Evolutionary conservation across 768 basidiomycete genomes (phyloP), one percentile per base, ranked within the genome.

Genomic region (Tulasnella sp.): DNA sequence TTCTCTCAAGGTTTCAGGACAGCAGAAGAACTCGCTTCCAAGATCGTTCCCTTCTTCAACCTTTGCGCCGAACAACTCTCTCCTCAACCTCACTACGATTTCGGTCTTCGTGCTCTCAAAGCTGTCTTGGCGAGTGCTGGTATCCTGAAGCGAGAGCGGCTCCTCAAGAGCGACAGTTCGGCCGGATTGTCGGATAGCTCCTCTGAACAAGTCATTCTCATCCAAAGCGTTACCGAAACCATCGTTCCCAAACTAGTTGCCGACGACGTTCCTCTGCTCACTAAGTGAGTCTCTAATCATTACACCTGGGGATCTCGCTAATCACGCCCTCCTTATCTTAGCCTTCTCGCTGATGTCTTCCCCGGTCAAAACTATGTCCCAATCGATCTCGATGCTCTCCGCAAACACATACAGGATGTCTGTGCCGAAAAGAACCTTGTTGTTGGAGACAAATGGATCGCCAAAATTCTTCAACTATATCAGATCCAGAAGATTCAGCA

Each of bases 401-500:
- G 92, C n/a, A 90, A 91, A 81, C 91, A 97, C 82, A 97, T 99
- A 82, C 84, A 91, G 81, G 91, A 92, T 82, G 94, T 98, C 79
- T 98, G 97, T 86, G 85, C 87, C 9, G 95, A 98, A 85, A 91
- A 91, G 52, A 92, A 95, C 44, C 88, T 99, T n/a, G 89, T 96
- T 34, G 87, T 91, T 73, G 95, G 96, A 27, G 94, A 97, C 71
- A 89, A 90, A 44, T 99, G 98, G 97, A 89, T 96, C 75, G 90
- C 92, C 82, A 99, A 99, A 88, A 97, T 98, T 79, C 88, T 99
- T 19, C 98, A 99, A 84, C 89, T 99, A 6, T 99, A 98, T 85
- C 98, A 99, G 85, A 99, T 99, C 80, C 98, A 99, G 86, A 98
- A 96, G 87, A 99, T 99, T 81, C 97, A 99, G 82, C 98, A 99